Evolutionary conservation across 73 alveolate species (phyloP).

Genomic region (Paramecium octaurelia): DNA sequence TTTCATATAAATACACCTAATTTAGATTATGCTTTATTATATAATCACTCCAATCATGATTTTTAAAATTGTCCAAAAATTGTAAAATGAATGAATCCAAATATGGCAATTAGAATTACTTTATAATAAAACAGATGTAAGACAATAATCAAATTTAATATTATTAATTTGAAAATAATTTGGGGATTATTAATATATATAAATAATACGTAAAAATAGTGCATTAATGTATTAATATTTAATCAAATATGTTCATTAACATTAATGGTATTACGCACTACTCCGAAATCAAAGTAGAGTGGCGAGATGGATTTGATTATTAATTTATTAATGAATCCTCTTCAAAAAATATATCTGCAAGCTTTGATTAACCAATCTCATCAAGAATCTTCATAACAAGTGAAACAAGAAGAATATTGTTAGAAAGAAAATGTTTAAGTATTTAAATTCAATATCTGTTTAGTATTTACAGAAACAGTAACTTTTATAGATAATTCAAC

Average conservation of each 20-base stretch:
- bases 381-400: background rate
- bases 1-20: no score
- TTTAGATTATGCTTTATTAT: no score
- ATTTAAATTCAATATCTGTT: background rate
- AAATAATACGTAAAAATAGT: background rate
- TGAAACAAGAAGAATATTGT: background rate
- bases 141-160: background rate
- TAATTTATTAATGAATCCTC: constrained; percentile 18
- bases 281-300: background rate
- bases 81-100: no score
- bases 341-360: background rate
- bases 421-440: background rate
- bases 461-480: constrained; percentile 14
- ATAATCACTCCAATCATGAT: no score
- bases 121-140: background rate
- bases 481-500: background rate
- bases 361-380: background rate
- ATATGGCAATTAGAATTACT: background rate
- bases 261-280: background rate
- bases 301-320: background rate
- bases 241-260: background rate
- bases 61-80: no score
- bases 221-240: background rate
- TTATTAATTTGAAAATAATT: background rate
- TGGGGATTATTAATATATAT: background rate